phyloP scores from a whole-genome alignment of 192 early-diverging fungal genomes.

The Podila clonocystis region DNA sequence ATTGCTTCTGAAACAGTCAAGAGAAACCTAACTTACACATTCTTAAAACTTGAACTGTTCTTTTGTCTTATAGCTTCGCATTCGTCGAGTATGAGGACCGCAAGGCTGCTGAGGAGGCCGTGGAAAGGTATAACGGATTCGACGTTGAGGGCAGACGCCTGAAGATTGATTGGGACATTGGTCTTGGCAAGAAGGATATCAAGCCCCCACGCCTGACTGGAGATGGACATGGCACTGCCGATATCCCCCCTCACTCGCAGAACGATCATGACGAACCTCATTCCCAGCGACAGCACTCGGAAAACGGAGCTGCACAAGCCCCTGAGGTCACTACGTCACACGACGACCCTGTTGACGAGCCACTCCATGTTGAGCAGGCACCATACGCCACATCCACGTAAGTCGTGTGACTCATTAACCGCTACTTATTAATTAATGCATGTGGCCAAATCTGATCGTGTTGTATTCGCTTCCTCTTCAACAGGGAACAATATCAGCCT shows the following conservation, averaged over 20 bases:
- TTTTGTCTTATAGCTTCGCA: constrained; percentile 69
- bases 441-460: background rate
- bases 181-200: constrained; percentile 51
- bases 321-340: background rate
- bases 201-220: constrained; percentile 36
- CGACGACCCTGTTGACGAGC: background rate
- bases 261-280: background rate
- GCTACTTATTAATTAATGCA: background rate
- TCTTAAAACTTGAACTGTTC: background rate
- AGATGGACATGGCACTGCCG: constrained; percentile 8
- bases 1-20: background rate
- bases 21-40: background rate
- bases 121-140: constrained; percentile 69
- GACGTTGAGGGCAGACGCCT: constrained; percentile 65
- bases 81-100: constrained; percentile 82
- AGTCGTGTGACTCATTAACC: background rate
- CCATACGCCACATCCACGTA: background rate
- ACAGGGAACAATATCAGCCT: background rate
- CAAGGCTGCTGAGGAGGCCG: constrained; percentile 69
- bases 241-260: background rate
- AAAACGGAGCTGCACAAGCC: background rate
- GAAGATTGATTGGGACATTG: constrained; percentile 64
- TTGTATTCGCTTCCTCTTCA: background rate
- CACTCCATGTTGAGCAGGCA: background rate
- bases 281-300: background rate